phyloP scores from a whole-genome alignment of 2,329 filamentous ascomycete species.

The Penicillium sp. region DNA sequence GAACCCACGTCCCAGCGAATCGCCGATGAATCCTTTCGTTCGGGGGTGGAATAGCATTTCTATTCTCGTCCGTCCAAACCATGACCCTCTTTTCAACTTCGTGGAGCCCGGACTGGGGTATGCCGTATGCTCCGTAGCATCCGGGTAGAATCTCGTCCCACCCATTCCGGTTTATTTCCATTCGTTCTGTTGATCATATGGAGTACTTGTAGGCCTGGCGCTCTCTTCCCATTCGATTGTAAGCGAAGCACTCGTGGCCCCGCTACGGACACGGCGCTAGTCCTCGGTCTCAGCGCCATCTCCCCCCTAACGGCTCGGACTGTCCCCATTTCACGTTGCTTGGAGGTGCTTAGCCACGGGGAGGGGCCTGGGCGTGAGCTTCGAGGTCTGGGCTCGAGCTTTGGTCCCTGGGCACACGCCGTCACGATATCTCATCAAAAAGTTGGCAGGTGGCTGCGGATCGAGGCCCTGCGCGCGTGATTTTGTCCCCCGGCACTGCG shows the following conservation, averaged over 20 bases:
- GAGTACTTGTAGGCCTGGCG: background rate
- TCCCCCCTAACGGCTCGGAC: background rate
- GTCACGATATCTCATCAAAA: background rate
- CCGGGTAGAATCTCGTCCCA: conserved; percentile 6
- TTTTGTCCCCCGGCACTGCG: conserved; percentile 3
- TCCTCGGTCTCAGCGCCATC: background rate
- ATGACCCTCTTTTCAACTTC: conserved; percentile 1
- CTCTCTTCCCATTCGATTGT: background rate
- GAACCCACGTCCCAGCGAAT: background rate
- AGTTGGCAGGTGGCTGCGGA: background rate
- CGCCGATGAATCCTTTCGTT: background rate
- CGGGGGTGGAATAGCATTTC: background rate
- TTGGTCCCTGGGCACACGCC: background rate
- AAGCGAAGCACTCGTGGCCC: conserved; percentile 2
- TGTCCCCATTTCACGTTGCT: background rate
- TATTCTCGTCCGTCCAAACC: background rate
- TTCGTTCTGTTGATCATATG: background rate
- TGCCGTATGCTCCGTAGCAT: conserved; percentile 3
- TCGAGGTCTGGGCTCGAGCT: background rate
- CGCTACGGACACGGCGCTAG: conserved; percentile 14
- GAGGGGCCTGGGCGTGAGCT: background rate
- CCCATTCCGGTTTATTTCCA: background rate
- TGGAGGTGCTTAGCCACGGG: conserved; percentile 18
- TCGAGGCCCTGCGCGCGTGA: background rate
- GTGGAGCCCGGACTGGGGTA: conserved; percentile 5